Conservation (phyloP, 495 filamentous ascomycete genomes). For the Talaromyces thailandensis region DNA sequence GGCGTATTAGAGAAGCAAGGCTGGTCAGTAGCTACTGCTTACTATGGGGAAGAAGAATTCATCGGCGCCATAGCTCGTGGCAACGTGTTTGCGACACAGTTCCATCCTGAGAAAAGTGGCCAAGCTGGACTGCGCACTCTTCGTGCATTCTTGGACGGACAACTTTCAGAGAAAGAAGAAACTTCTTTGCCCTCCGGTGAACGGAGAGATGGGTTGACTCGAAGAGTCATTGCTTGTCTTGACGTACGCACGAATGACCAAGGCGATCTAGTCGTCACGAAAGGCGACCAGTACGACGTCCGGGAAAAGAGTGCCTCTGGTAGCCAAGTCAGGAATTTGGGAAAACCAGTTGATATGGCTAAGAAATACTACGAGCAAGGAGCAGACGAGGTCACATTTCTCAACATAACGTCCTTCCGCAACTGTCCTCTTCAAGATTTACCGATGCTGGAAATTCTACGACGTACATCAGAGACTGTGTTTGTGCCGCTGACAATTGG, state of each 20-base stretch:
- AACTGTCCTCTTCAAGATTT: constrained; percentile 86
- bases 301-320: constrained; percentile 71
- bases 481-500: constrained; percentile 97
- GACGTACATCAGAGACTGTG: constrained; percentile 77
- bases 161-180: constrained; percentile 23
- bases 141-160: constrained; percentile 73
- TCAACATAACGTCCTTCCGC: constrained; percentile 96
- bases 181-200: constrained; percentile 14
- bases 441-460: constrained; percentile 91
- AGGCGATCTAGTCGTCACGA: constrained; percentile 93
- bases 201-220: constrained; percentile 55
- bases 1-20: constrained; percentile 66
- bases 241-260: constrained; percentile 95
- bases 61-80: constrained; percentile 80
- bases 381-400: constrained; percentile 90
- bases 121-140: constrained; percentile 75
- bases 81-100: constrained; percentile 87
- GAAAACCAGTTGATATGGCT: constrained; percentile 94
- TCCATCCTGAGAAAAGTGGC: constrained; percentile 96
- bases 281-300: constrained; percentile 99
- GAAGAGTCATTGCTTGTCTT: constrained; percentile 87
- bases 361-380: constrained; percentile 92
- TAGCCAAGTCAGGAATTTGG: constrained; percentile 80
- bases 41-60: constrained; percentile 84
- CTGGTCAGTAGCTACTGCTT: constrained; percentile 81